Evolutionary conservation across 768 basidiomycete genomes (phyloP), one percentile per base, ranked within the genome.

Genomic region (Calocera viscosa): DNA sequence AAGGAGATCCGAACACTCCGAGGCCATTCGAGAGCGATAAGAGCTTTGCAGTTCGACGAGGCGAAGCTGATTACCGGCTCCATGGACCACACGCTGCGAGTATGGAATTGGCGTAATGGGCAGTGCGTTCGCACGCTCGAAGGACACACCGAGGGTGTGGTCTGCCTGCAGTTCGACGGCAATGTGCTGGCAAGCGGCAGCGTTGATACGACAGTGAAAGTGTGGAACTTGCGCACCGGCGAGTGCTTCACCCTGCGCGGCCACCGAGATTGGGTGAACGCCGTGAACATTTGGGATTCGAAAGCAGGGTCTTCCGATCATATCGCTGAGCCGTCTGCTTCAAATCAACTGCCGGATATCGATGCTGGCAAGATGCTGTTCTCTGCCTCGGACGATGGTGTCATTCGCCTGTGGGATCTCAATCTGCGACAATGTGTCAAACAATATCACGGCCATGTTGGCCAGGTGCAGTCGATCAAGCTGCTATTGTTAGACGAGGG

Each of bases 101-200:
- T 99, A 43, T 99, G 94, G 94, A 88, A 95, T 72, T 97, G 94
- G 94, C 82, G 93, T 65, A 84, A 86, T 32, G 94, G 94, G 30
- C 84, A 85, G 70, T 94, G 91, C 73, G 86, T 95, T 66, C 83
- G 92, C 67, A 93, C 89, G 0, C 80, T 99, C 24, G 85, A 89
- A 33, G 94, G 94, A 1, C 96, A 99, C 74, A 86, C 89, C 12
- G 92, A 89, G 63, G 93, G 92, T 66, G 90, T 99, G 35, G 86
- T 97, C 8, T 91, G 87, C 73, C 84, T 98, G 68, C 84, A 91
- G 73, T 98, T 91, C 75, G 93, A 98, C 75, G 85, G 85, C 16
- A 91, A 93, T 72, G 83, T 98, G 28, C 82, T 99, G 43, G 95
- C 91, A 3, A 92, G 89, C 67, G 96, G 96, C 5, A 89, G 90